Percentiles rank a stretch among this genome's conserved stretches.
Conservation (phyloP, 441 rosid genomes). For the Euphorbia schlechtendalii region DNA sequence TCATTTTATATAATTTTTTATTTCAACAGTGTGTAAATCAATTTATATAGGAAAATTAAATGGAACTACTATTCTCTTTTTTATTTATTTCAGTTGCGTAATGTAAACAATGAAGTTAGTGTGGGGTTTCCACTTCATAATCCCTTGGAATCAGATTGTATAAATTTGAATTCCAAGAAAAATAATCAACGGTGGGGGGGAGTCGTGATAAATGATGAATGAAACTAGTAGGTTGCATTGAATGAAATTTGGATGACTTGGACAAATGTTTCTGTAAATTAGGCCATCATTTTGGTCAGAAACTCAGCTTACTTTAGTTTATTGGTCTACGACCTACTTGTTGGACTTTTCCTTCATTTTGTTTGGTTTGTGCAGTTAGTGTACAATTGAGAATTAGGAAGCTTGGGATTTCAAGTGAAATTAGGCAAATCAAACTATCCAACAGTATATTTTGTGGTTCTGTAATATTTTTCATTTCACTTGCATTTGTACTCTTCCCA, state of each 20-base stretch:
- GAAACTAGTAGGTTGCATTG: constrained; percentile 17
- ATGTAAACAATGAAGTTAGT: constrained; percentile 8
- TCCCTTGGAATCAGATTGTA: neutral
- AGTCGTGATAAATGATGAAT: constrained; percentile 7
- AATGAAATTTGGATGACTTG: constrained; percentile 19
- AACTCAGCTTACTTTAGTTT: neutral
- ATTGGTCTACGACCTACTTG: neutral
- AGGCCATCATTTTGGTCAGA: constrained; percentile 24
- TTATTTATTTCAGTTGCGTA: constrained; percentile 9
- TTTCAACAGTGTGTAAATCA: constrained; percentile 21
- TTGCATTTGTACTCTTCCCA: neutral
- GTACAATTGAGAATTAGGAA: neutral
- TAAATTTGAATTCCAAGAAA: neutral
- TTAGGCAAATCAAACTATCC: too few relatives aligned
- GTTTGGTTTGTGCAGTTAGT: too few relatives aligned
- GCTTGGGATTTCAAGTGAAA: too few relatives aligned
- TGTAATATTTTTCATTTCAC: too few relatives aligned
- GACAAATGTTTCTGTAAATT: neutral
- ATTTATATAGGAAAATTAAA: constrained; percentile 18
- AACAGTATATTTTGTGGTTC: too few relatives aligned
- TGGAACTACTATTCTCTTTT: constrained; percentile 14
- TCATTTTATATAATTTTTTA: neutral
- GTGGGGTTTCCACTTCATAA: neutral
- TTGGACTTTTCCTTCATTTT: neutral
- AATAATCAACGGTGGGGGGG: constrained; percentile 21